Evolutionary conservation across 371 early-diverging fungal species (phyloP).

Genomic region (Capillidium rhysosporum): DNA sequence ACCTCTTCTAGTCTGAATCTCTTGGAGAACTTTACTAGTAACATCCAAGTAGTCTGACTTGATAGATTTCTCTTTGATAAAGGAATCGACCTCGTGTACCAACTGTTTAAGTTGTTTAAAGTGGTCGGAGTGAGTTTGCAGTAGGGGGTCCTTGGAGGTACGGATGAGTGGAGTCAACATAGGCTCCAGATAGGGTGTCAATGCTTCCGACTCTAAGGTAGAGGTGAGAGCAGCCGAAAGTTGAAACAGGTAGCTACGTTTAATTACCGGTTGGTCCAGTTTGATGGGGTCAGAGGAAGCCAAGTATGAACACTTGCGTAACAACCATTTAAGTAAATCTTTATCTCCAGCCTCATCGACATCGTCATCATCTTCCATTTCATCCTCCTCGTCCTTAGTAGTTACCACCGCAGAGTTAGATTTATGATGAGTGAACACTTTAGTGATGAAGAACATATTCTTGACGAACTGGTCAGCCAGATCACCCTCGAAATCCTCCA

Average conservation of each 20-base stretch:
- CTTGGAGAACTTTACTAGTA: no score
- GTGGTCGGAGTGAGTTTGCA: conserved; percentile 35
- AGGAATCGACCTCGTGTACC: background rate
- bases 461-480: conserved; percentile 76
- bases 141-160: conserved; percentile 47
- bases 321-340: conserved; percentile 30
- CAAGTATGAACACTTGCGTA: conserved; percentile 40
- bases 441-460: conserved; percentile 80
- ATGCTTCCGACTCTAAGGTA: conserved; percentile 28
- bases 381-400: conserved; percentile 14
- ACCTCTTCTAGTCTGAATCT: no score
- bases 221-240: conserved; percentile 77
- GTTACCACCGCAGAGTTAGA: background rate
- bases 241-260: conserved; percentile 54
- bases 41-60: no score
- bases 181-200: conserved; percentile 38
- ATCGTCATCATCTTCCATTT: conserved; percentile 13
- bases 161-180: conserved; percentile 66
- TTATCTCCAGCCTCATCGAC: conserved; percentile 13
- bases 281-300: conserved; percentile 33
- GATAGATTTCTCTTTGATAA: background rate
- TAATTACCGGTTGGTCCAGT: conserved; percentile 18
- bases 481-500: conserved; percentile 43
- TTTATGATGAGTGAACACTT: conserved; percentile 32
- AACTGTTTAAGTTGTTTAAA: conserved; percentile 7